Evolutionary conservation across 2,329 filamentous ascomycete genomes (phyloP).

Genomic region (Coniochaeta sp.): DNA sequence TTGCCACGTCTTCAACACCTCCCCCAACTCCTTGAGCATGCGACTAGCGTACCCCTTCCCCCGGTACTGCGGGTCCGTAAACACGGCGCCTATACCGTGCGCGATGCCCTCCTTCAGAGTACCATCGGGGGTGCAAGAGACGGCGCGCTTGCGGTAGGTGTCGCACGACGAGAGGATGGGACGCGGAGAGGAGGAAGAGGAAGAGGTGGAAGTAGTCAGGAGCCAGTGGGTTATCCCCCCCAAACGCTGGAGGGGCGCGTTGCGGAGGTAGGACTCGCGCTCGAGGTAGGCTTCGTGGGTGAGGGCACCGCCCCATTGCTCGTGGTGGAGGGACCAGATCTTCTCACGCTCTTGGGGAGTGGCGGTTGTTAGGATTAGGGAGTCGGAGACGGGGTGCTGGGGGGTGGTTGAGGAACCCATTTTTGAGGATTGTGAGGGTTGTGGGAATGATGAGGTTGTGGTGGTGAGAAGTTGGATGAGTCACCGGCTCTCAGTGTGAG

Average conservation of each 20-base stretch:
- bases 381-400: constrained; percentile 24
- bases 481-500: not conserved
- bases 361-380: constrained; percentile 46
- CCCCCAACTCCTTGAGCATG: constrained; percentile 63
- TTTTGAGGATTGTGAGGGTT: no score
- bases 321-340: constrained; percentile 49
- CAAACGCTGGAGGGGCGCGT: constrained; percentile 49
- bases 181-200: constrained; percentile 29
- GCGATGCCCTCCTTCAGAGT: constrained; percentile 48
- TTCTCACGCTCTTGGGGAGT: constrained; percentile 45
- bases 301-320: constrained; percentile 53
- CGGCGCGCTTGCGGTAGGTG: constrained; percentile 51
- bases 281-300: constrained; percentile 47
- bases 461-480: not conserved
- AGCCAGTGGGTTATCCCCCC: constrained; percentile 59
- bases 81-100: constrained; percentile 78
- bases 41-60: constrained; percentile 69
- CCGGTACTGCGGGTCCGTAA: constrained; percentile 58
- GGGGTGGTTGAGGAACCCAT: constrained; percentile 28
- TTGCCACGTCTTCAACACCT: constrained; percentile 30
- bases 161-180: constrained; percentile 59
- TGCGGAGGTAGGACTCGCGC: constrained; percentile 51
- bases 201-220: constrained; percentile 39
- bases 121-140: constrained; percentile 32
- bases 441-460: not conserved